Conservation (phyloP, 768 basidiomycete species). For the Mycena galericulata region DNA sequence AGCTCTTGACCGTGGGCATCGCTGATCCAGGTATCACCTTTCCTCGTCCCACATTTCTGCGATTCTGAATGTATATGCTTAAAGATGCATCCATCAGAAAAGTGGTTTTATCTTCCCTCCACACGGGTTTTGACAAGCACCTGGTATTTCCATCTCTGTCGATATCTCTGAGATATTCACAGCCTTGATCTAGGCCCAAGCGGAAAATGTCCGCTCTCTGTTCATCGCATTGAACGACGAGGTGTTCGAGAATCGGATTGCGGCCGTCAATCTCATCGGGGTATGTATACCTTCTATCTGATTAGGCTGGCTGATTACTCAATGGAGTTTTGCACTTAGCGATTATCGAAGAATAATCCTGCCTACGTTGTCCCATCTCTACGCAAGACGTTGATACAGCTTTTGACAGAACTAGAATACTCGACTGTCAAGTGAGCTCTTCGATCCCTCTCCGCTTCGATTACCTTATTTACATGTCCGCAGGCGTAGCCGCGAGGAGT, state of each 20-base stretch:
- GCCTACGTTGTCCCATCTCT: constrained; percentile 99
- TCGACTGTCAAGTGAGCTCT: constrained; percentile 76
- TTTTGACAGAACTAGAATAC: constrained; percentile 97
- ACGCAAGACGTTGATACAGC: constrained; percentile 94
- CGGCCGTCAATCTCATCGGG: constrained; percentile 93
- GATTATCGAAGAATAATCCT: constrained; percentile 94
- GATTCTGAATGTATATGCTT: constrained; percentile 6
- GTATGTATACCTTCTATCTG: not conserved
- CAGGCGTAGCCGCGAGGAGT: constrained; percentile 91
- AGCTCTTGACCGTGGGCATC: constrained; percentile 93
- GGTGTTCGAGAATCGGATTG: constrained; percentile 91
- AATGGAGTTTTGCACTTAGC: constrained; percentile 36
- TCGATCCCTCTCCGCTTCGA: not conserved
- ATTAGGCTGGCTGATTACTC: not conserved
- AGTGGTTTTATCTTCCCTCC: constrained; percentile 87
- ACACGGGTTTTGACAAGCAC: constrained; percentile 96
- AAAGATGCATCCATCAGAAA: constrained; percentile 70
- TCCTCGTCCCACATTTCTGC: not conserved
- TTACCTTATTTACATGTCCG: constrained; percentile 26
- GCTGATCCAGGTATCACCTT: constrained; percentile 86
- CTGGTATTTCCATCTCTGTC: constrained; percentile 48
- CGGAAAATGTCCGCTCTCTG: constrained; percentile 96
- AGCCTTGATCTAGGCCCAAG: constrained; percentile 69
- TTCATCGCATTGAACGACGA: constrained; percentile 99
- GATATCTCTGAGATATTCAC: not conserved